Evolutionary conservation across 2,329 filamentous ascomycete species (phyloP).

Genomic region (Zopfia rhizophila): DNA sequence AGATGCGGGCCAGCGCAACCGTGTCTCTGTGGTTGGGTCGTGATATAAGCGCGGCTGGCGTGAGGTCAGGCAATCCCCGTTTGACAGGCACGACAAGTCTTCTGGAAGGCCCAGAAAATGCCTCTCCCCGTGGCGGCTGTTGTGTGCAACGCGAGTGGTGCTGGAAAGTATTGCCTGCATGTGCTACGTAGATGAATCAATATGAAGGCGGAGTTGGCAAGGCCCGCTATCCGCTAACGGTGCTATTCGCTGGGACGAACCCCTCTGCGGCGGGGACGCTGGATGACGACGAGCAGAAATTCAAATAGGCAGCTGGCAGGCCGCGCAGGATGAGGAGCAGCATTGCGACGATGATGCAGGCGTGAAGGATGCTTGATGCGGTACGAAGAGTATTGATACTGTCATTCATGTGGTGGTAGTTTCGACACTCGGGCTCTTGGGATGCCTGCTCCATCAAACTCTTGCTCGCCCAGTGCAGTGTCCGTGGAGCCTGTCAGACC

Average conservation of each 20-base stretch:
- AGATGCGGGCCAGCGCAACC: no score
- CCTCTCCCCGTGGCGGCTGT: slow-evolving; percentile 1
- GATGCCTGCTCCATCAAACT: background rate
- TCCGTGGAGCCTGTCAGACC: background rate
- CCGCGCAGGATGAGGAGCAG: background rate
- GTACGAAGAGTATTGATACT: background rate
- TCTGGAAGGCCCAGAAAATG: slow-evolving; percentile 10
- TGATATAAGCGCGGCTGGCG: background rate
- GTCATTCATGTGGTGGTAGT: background rate
- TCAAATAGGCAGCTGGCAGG: slow-evolving; percentile 4
- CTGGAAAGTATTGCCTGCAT: no score
- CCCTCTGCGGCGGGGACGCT: slow-evolving; percentile 1
- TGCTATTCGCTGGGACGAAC: slow-evolving; percentile 12
- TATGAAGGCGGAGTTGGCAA: slow-evolving; percentile 14
- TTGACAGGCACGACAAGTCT: slow-evolving; percentile 13
- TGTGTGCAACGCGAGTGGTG: slow-evolving; percentile 3
- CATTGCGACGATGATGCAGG: slow-evolving; percentile 1
- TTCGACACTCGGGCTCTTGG: background rate
- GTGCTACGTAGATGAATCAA: slow-evolving; percentile 18
- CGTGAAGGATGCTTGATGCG: background rate
- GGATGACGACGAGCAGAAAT: background rate
- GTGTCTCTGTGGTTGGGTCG: background rate
- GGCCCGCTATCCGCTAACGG: slow-evolving; percentile 1
- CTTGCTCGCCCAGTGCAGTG: background rate
- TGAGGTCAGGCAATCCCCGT: slow-evolving; percentile 3